Conservation (phyloP, 2,329 filamentous ascomycete genomes). For the Botryotinia convoluta region DNA sequence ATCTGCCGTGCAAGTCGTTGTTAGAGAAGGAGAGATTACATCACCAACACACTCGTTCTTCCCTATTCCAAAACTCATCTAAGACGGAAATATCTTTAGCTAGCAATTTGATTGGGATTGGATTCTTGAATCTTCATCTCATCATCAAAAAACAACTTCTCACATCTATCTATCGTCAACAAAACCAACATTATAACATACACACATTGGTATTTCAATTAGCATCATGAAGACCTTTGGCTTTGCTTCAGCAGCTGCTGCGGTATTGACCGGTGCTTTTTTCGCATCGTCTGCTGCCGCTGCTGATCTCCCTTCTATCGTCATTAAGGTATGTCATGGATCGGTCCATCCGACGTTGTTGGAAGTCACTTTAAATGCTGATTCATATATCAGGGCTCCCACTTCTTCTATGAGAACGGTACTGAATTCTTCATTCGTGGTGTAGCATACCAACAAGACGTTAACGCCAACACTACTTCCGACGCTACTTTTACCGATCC, state of each 20-base stretch:
- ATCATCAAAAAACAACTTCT: neutral
- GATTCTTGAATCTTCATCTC: neutral
- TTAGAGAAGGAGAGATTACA: neutral
- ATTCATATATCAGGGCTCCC: conserved; percentile 34
- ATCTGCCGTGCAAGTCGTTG: conserved; percentile 11
- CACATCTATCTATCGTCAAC: conserved; percentile 5
- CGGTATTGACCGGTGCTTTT: conserved; percentile 51
- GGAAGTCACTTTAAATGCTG: conserved; percentile 3
- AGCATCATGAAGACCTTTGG: conserved; percentile 53
- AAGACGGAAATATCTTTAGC: neutral
- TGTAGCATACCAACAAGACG: conserved; percentile 90
- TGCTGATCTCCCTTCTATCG: conserved; percentile 55
- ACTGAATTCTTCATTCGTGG: conserved; percentile 92
- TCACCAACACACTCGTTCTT: conserved; percentile 10
- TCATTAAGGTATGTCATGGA: conserved; percentile 42
- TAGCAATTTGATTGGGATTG: neutral
- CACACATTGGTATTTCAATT: conserved; percentile 13
- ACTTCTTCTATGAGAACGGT: conserved; percentile 51
- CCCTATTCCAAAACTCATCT: neutral
- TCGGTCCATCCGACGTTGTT: neutral
- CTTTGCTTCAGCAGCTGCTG: conserved; percentile 42
- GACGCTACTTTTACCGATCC: conserved; percentile 72
- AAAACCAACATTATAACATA: conserved; percentile 29
- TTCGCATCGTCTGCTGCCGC: conserved; percentile 47
- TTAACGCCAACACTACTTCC: conserved; percentile 51